These are phyloP conservation scores for Kluyveromyces sp. DNA, from an alignment of 1,139 yeast genomes.

Conservation along the genomic window DNA sequence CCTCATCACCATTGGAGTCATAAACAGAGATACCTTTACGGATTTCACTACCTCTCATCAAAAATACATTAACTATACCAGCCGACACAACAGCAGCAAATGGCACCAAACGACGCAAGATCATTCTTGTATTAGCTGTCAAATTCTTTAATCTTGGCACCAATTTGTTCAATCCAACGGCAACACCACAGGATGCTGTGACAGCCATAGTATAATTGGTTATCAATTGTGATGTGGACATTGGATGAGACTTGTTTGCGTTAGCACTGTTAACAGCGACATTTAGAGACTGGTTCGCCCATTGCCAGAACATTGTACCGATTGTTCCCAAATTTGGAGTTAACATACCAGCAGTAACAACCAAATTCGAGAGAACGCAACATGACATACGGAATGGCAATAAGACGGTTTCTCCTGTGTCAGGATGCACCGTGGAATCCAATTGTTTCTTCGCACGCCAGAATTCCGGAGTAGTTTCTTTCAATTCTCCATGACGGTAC, in stretches of 20 bases:
- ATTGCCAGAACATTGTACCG: constrained; percentile 95
- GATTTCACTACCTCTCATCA: constrained; percentile 94
- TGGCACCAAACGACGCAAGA: constrained; percentile 83
- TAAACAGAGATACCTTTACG: constrained; percentile 75
- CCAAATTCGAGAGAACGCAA: constrained; percentile 84
- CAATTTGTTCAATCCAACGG: constrained; percentile 79
- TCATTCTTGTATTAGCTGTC: constrained; percentile 57
- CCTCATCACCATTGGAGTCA: constrained; percentile 54
- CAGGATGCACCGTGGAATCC: constrained; percentile 90
- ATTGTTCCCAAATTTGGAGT: constrained; percentile 86
- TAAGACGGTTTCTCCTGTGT: constrained; percentile 85
- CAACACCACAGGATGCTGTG: constrained; percentile 90
- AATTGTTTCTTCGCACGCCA: constrained; percentile 85
- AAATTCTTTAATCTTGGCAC: constrained; percentile 73
- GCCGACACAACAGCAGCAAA: constrained; percentile 98
- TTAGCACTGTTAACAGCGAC: constrained; percentile 96
- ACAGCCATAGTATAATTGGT: constrained; percentile 84
- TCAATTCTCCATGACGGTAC: constrained; percentile 59
- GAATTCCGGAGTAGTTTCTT: constrained; percentile 63
- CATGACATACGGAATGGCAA: constrained; percentile 96
- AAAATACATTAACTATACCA: constrained; percentile 84
- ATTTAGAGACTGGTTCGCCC: constrained; percentile 90
- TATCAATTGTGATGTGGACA: constrained; percentile 66
- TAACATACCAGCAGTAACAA: constrained; percentile 95
- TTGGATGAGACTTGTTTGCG: constrained; percentile 90